Evolutionary conservation across 345 rosid genomes (phyloP).

Genomic region (Adansonia digitata): DNA sequence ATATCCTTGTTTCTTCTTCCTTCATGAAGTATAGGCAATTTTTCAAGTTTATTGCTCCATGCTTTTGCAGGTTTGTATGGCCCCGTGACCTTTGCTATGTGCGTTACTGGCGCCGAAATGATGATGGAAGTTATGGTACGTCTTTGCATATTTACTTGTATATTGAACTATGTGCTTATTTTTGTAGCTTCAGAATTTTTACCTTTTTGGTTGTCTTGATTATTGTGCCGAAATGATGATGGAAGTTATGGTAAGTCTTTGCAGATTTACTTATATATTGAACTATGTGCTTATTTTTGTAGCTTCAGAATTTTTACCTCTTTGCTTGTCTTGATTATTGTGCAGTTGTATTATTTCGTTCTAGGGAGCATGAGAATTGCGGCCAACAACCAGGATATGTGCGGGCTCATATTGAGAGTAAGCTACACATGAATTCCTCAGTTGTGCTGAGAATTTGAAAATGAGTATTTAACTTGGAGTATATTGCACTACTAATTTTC

Average conservation of each 20-base stretch:
- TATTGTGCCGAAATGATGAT: too few relatives aligned
- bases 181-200: conserved; percentile 16
- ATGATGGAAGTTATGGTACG: conserved; percentile 97
- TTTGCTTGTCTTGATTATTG: conserved; percentile 24
- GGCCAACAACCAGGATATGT: conserved; percentile 91
- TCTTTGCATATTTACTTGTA: conserved; percentile 9
- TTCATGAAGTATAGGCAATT: background rate
- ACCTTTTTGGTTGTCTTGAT: conserved; percentile 14
- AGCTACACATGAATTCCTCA: conserved; percentile 10
- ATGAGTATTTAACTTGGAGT: background rate
- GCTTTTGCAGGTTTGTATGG: conserved; percentile 79
- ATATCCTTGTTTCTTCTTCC: background rate
- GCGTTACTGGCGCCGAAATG: conserved; percentile 98
- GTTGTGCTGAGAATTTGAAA: conserved; percentile 5
- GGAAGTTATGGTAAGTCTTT: conserved; percentile 70
- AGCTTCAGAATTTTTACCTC: conserved; percentile 7
- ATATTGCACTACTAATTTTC: conserved; percentile 18
- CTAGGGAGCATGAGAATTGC: conserved; percentile 93
- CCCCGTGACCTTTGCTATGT: conserved; percentile 99
- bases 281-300: conserved; percentile 13
- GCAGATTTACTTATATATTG: conserved; percentile 5
- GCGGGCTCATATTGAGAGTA: conserved; percentile 96
- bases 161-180: conserved; percentile 9
- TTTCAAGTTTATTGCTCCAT: background rate
- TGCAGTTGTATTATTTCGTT: conserved; percentile 93